Evolutionary conservation across 1,139 yeast genomes (phyloP).

Genomic region (Saccharomyces hybrid): DNA sequence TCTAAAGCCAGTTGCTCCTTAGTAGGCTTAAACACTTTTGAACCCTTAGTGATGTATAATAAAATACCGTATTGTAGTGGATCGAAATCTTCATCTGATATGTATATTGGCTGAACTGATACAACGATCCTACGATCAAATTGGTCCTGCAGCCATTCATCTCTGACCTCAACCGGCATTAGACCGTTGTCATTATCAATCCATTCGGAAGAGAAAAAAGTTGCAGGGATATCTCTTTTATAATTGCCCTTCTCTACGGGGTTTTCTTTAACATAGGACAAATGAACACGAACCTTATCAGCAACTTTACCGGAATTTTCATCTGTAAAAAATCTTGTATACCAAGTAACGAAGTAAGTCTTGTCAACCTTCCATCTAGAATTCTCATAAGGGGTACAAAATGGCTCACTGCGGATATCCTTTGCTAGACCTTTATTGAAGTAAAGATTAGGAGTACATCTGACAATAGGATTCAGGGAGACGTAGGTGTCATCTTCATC

Average conservation of each 20-base stretch:
- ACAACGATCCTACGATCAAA: slow-evolving; percentile 44
- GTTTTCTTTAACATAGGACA: slow-evolving; percentile 56
- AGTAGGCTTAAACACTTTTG: slow-evolving; percentile 53
- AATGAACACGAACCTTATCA: slow-evolving; percentile 56
- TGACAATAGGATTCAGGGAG: slow-evolving; percentile 62
- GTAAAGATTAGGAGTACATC: slow-evolving; percentile 79
- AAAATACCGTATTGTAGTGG: slow-evolving; percentile 46
- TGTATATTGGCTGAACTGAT: slow-evolving; percentile 64
- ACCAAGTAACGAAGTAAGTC: slow-evolving; percentile 79
- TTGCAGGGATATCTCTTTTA: slow-evolving; percentile 42
- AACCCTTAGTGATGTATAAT: slow-evolving; percentile 49
- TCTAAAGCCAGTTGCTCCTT: slow-evolving; percentile 47
- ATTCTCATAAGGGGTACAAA: slow-evolving; percentile 71
- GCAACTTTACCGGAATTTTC: slow-evolving; percentile 36
- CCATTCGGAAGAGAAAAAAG: slow-evolving; percentile 72
- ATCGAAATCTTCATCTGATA: slow-evolving; percentile 59
- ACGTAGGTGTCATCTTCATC: slow-evolving; percentile 68
- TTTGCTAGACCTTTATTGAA: slow-evolving; percentile 57
- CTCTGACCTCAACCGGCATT: slow-evolving; percentile 50
- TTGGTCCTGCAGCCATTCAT: slow-evolving; percentile 53
- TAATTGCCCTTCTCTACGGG: slow-evolving; percentile 45
- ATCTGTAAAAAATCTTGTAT: slow-evolving; percentile 48
- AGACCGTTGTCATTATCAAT: slow-evolving; percentile 55
- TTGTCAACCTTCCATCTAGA: slow-evolving; percentile 47
- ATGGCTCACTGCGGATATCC: slow-evolving; percentile 56